Base-by-base conservation (phyloP, 2,329 filamentous ascomycete species). In the Claviceps lovelessii region DNA sequence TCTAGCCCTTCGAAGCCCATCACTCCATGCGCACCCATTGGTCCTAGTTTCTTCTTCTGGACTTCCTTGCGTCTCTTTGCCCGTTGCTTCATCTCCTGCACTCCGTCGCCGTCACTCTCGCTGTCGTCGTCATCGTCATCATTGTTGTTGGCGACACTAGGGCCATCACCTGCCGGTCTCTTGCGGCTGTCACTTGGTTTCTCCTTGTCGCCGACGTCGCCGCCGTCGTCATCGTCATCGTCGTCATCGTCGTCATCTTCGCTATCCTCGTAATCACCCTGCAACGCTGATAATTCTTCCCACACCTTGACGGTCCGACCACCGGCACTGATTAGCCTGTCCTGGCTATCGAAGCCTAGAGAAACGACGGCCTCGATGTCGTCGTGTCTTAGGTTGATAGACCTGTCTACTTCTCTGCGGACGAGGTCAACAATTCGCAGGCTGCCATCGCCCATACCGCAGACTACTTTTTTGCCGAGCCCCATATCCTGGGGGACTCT, bases 281-380 rank as follows among this genome's bases (percentile, higher is more conserved):
- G 75, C 3, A 76, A 67, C 55, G 73, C 74, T n/a, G 78, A 73
- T 57, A 84, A 79, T 65, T 93, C 82, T 86, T 93, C 82, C 93
- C 93, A 98, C 2, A 97, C 84, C 69, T 96, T 96, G 59, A 98
- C 80, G 0, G 83, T 83, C 61, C 79, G 80, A 0, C 93, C 93
- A 54, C 93, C 93, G 11, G 89, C 90, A 63, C 84, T 94, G 61
- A 98, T 89, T 76, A 98, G 81, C 49, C 93, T 79, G 49, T 90
- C 88, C 52, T 84, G 81, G 52, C 86, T 84, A 70, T 97, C 93
- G 59, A 97, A 95, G 1, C 78, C 86, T 0, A 98, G 70, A 0
- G 80, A 86, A 1, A 90, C 79, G 4, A 96, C 90, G 2, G 86
- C 86, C 65, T 97, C 91, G 19, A 93, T 72, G 57, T 95, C 90